A percentile compares a stretch with the other conserved stretches of the same genome.
These are phyloP conservation scores for Wickerhamiella nectarea DNA, from an alignment of 805 yeast species.

Conservation along the genomic window DNA sequence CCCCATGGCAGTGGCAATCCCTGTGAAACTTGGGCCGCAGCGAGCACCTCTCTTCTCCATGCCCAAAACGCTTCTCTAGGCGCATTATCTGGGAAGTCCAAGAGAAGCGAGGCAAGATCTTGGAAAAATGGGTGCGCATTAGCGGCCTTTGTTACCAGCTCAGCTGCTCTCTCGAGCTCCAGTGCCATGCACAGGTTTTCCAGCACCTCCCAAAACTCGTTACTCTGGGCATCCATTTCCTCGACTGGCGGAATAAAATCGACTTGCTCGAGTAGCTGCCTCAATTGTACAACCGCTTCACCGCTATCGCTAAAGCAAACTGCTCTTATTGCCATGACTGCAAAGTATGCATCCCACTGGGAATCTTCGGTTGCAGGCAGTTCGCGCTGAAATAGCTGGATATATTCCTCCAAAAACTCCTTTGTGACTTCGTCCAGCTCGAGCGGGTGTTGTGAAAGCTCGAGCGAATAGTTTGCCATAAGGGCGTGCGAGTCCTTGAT, in stretches of 20 bases:
- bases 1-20: background rate
- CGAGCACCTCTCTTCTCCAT: conserved; percentile 13
- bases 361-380: conserved; percentile 6
- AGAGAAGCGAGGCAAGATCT: background rate
- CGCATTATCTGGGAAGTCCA: background rate
- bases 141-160: background rate
- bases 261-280: background rate
- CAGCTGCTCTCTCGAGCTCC: background rate
- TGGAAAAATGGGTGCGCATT: background rate
- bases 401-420: conserved; percentile 7
- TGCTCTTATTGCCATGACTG: conserved; percentile 10
- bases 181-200: background rate
- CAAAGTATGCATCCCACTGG: conserved; percentile 11
- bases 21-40: conserved; percentile 5
- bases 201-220: conserved; percentile 2
- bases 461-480: conserved; percentile 12
- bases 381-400: conserved; percentile 7
- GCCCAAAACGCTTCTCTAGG: conserved; percentile 10
- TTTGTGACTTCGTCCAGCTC: conserved; percentile 10
- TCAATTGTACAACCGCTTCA: background rate
- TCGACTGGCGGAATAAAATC: background rate
- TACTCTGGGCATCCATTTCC: background rate
- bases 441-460: conserved; percentile 12
- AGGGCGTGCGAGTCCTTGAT: conserved; percentile 11
- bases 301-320: conserved; percentile 1